phyloP scores from a whole-genome alignment of 2,329 filamentous ascomycete genomes.

The Trichoderma atrobrunneum region DNA sequence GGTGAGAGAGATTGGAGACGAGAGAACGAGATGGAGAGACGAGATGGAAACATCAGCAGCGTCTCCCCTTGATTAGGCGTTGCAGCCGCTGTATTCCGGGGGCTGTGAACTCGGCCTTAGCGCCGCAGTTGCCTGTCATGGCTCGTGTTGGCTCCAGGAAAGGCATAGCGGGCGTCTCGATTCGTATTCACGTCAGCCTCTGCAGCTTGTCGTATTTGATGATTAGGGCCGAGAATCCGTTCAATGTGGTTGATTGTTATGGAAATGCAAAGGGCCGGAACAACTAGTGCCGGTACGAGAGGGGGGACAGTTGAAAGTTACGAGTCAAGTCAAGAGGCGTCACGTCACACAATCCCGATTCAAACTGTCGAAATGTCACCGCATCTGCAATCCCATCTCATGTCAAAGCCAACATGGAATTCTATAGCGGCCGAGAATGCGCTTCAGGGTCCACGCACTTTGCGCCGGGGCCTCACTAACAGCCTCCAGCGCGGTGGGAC shows the following conservation, averaged over 20 bases:
- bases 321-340: background rate
- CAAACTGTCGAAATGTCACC: background rate
- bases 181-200: slow-evolving; percentile 13
- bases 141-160: slow-evolving; percentile 7
- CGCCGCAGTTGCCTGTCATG: slow-evolving; percentile 8
- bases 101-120: slow-evolving; percentile 8
- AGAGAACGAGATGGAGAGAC: background rate
- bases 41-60: background rate
- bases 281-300: background rate
- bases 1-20: background rate
- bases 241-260: background rate
- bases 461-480: background rate
- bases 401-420: background rate
- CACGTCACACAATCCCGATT: background rate
- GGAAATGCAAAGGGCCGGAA: background rate
- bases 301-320: background rate
- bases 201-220: background rate
- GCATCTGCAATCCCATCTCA: background rate
- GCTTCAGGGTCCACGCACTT: background rate
- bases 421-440: background rate
- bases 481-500: background rate
- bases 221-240: background rate
- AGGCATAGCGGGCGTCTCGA: slow-evolving; percentile 5
- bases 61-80: background rate
- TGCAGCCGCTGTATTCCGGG: background rate